phyloP scores from a whole-genome alignment of 2,329 filamentous ascomycete genomes.

The Cladosporium oxysporum region DNA sequence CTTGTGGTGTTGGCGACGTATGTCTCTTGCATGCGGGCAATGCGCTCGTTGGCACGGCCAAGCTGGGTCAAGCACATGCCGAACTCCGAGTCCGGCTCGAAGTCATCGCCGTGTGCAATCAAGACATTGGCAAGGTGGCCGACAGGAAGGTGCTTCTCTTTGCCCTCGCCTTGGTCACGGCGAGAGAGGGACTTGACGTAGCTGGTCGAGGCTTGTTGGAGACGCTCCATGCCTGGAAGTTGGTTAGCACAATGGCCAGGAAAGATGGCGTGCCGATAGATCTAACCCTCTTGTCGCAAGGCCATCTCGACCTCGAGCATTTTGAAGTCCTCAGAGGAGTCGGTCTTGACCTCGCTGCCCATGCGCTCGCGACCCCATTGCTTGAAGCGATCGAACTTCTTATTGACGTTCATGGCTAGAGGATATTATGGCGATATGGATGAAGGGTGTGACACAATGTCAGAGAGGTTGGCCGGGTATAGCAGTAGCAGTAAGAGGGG shows the following conservation, averaged over 20 bases:
- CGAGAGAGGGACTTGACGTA: constrained; percentile 89
- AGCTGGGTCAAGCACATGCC: constrained; percentile 79
- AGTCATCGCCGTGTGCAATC: constrained; percentile 88
- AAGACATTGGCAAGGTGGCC: constrained; percentile 81
- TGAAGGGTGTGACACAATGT: neutral
- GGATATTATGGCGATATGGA: neutral
- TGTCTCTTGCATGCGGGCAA: constrained; percentile 81
- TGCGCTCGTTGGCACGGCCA: constrained; percentile 83
- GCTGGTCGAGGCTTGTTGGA: constrained; percentile 80
- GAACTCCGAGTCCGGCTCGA: constrained; percentile 86
- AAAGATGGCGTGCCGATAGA: neutral
- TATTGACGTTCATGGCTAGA: constrained; percentile 61
- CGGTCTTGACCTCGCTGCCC: constrained; percentile 86
- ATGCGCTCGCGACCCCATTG: constrained; percentile 98
- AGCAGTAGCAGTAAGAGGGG: neutral
- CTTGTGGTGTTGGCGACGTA: constrained; percentile 77
- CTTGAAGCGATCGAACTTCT: constrained; percentile 93
- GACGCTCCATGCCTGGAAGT: constrained; percentile 76
- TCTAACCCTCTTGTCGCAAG: constrained; percentile 77
- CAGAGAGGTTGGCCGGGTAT: neutral
- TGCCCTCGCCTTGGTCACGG: constrained; percentile 81
- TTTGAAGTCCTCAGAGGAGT: constrained; percentile 87
- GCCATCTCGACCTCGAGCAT: constrained; percentile 86
- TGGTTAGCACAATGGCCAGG: constrained; percentile 7
- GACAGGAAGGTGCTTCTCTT: constrained; percentile 80